A percentile compares a stretch with the other conserved stretches of the same genome.
phyloP scores from a whole-genome alignment of 2,329 filamentous ascomycete species.

The Fusarium domesticum region DNA sequence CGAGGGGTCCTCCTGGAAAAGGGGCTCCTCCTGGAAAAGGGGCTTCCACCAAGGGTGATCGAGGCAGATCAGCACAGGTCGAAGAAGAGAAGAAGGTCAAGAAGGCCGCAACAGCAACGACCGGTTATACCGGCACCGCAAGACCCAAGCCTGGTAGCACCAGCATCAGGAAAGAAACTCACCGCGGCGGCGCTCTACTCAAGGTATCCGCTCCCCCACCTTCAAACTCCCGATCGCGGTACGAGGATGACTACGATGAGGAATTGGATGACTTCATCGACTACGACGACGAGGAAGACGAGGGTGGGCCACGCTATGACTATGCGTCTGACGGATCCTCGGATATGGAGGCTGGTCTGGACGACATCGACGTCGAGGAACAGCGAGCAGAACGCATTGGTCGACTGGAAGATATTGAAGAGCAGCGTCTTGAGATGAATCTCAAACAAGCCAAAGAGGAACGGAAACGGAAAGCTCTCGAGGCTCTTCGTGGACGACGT shows the following conservation, averaged over 20 bases:
- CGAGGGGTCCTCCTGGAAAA: slow-evolving; percentile 22
- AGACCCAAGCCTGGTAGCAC: slow-evolving; percentile 48
- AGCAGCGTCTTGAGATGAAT: slow-evolving; percentile 59
- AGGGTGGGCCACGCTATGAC: slow-evolving; percentile 43
- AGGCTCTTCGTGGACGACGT: slow-evolving; percentile 34
- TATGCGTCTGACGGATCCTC: slow-evolving; percentile 66
- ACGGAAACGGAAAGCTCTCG: slow-evolving; percentile 43
- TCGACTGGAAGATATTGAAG: slow-evolving; percentile 63
- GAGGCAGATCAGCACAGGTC: slow-evolving; percentile 10
- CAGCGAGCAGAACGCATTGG: slow-evolving; percentile 58
- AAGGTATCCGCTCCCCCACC: slow-evolving; percentile 32
- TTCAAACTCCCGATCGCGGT: slow-evolving; percentile 36
- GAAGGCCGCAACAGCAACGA: slow-evolving; percentile 60
- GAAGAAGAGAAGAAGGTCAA: slow-evolving; percentile 54
- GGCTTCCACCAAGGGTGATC: slow-evolving; percentile 18
- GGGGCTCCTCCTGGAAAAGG: slow-evolving; percentile 19
- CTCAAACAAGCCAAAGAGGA: slow-evolving; percentile 63
- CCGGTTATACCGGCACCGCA: slow-evolving; percentile 63
- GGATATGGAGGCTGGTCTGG: slow-evolving; percentile 75
- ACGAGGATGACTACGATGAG: slow-evolving; percentile 61
- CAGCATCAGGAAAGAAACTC: slow-evolving; percentile 33
- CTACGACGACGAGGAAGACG: slow-evolving; percentile 56
- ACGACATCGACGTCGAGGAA: slow-evolving; percentile 73
- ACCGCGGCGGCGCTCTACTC: slow-evolving; percentile 43
- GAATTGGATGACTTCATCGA: slow-evolving; percentile 61